A percentile compares a stretch with the other conserved stretches of the same genome.
Conservation (phyloP, 345 rosid genomes). For the Isatis tinctoria region DNA sequence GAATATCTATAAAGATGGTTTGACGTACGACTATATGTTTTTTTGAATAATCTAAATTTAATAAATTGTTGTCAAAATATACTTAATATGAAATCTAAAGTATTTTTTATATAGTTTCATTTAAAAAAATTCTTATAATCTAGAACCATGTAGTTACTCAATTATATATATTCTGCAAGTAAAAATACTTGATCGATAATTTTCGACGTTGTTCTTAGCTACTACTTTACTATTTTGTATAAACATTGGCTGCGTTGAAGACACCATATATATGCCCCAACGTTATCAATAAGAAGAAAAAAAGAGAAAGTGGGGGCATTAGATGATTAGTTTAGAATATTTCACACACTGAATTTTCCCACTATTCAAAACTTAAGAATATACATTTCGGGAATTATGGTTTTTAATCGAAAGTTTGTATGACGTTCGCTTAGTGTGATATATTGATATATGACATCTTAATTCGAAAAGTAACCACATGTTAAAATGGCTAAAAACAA, state of each 20-base stretch:
- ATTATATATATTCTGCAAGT: too few relatives aligned
- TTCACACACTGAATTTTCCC: slow-evolving; percentile 10
- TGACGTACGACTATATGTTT: too few relatives aligned
- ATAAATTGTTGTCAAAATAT: too few relatives aligned
- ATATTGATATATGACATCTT: background rate
- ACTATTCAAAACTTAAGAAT: slow-evolving; percentile 17
- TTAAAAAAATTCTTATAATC: too few relatives aligned
- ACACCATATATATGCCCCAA: background rate
- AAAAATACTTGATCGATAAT: too few relatives aligned
- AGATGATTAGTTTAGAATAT: slow-evolving; percentile 13
- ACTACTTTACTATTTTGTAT: background rate
- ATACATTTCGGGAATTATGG: background rate
- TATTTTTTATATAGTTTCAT: too few relatives aligned
- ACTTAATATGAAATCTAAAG: too few relatives aligned
- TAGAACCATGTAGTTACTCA: too few relatives aligned
- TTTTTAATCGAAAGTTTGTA: background rate
- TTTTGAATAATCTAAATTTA: too few relatives aligned
- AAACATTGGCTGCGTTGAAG: slow-evolving; percentile 11
- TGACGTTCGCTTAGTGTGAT: background rate
- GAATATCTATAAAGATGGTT: too few relatives aligned
- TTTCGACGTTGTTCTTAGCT: background rate
- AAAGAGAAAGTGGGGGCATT: background rate
- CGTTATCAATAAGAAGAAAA: background rate
- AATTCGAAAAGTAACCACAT: slow-evolving; percentile 12
- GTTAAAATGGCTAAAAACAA: slow-evolving; percentile 4